These are phyloP conservation scores for Penicillium sp. DNA, from an alignment of 2,329 filamentous ascomycete genomes.

Conservation along the genomic window DNA sequence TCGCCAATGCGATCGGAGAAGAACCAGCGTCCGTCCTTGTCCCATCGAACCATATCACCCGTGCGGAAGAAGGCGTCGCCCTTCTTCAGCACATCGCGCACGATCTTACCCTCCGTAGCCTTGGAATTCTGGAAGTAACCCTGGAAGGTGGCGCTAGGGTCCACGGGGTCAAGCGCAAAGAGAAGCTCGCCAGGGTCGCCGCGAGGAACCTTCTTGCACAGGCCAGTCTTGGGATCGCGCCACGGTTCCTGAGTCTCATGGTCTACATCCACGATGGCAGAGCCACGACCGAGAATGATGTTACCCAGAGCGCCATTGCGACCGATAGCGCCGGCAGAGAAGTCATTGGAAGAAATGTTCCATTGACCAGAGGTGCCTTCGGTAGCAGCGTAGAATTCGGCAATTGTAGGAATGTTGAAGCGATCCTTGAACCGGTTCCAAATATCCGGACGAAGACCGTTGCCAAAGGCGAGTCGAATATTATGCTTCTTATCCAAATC, in stretches of 20 bases:
- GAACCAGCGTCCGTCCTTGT: constrained; percentile 70
- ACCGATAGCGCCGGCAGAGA: constrained; percentile 75
- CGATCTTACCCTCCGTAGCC: constrained; percentile 72
- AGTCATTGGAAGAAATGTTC: constrained; percentile 74
- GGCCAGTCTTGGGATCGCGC: constrained; percentile 68
- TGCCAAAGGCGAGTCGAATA: constrained; percentile 77
- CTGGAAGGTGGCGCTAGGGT: constrained; percentile 69
- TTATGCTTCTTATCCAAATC: constrained; percentile 71
- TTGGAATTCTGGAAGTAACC: constrained; percentile 77
- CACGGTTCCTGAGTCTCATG: constrained; percentile 67
- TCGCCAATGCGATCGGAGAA: constrained; percentile 70
- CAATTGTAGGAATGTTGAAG: constrained; percentile 72
- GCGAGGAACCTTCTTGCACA: constrained; percentile 61
- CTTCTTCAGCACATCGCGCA: constrained; percentile 70
- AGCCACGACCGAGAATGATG: constrained; percentile 53
- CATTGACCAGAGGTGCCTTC: constrained; percentile 70
- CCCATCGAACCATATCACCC: constrained; percentile 77
- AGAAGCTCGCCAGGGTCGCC: constrained; percentile 76
- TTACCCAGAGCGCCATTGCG: constrained; percentile 66
- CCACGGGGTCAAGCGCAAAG: constrained; percentile 66
- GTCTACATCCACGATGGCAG: constrained; percentile 70
- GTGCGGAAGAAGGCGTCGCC: constrained; percentile 83
- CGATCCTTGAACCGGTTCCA: constrained; percentile 83
- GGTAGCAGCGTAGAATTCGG: constrained; percentile 80
- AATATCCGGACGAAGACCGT: constrained; percentile 80